phyloP scores from a whole-genome alignment of 352 stramenopile species.

The Pythium dissotocum region DNA sequence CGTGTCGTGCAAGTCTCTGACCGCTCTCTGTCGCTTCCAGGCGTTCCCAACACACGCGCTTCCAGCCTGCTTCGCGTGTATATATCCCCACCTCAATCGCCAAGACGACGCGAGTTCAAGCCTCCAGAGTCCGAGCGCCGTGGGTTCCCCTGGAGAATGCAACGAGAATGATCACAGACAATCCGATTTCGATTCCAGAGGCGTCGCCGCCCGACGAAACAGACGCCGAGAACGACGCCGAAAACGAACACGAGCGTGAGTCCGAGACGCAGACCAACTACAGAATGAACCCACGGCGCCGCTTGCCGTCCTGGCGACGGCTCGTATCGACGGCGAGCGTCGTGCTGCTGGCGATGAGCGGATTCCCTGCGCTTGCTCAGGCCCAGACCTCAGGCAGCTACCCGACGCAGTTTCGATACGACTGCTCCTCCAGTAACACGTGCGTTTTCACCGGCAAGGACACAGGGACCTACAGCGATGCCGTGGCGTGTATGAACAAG shows the following conservation, averaged over 20 bases:
- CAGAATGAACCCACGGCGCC: constrained; percentile 3
- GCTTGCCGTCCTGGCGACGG: not conserved
- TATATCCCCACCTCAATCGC: not conserved
- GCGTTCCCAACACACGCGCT: constrained; percentile 3
- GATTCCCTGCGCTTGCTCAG: not conserved
- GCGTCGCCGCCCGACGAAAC: not conserved
- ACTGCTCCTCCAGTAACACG: constrained; percentile 38
- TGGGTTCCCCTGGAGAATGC: constrained; percentile 5
- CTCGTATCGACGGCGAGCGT: not conserved
- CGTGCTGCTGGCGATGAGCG: constrained; percentile 2
- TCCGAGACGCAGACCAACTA: not conserved
- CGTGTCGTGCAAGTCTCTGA: not conserved
- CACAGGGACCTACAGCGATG: constrained; percentile 35
- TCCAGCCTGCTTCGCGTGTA: not conserved
- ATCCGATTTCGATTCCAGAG: not conserved
- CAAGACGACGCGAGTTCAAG: not conserved
- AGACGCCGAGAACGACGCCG: constrained; percentile 5
- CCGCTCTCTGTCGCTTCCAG: constrained; percentile 1
- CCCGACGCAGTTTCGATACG: constrained; percentile 34
- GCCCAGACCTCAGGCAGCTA: not conserved
- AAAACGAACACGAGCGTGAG: not conserved
- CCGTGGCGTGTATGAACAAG: constrained; percentile 48
- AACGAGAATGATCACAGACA: constrained; percentile 16
- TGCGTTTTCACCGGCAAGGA: constrained; percentile 42
- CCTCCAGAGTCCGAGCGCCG: constrained; percentile 1